Evolutionary conservation across 2,329 filamentous ascomycete species (phyloP), one percentile per base, ranked within the genome.

Genomic region (Drechslera avenae): DNA sequence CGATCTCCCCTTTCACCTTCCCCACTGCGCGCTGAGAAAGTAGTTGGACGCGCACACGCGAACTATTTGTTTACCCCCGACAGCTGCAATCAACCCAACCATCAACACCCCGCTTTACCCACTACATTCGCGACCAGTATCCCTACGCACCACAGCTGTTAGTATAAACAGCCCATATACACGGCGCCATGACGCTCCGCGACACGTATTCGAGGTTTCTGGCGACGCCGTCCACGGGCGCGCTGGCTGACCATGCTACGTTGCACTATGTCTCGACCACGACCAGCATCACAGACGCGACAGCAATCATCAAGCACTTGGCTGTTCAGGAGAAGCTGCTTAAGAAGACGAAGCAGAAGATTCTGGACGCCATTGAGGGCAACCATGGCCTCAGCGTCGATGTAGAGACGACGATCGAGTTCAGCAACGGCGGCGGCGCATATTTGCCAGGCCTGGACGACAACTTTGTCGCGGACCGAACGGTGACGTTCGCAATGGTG

Each of bases 361-460:
- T 93, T 44, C 78, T 97, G 57, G 85, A 84, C 67, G 79, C 83
- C 19, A 82, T 97, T 45, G 89, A 96, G 71, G 86, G 86, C 54
- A 73, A 80, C 48, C 82, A 85, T 73, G 83, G 85, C 36, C 76
- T 95, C 59, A 89, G 86, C 48, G 70, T 90, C 52, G 92, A 97
- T 75, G 80, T 91, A 39, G 88, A 96, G 67, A 94, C 90, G 18
- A 86, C 85, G 1, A 76, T 97, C 39, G 88, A 95, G 70, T 97
- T 99, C 73, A 72, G 86, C 49, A 85, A 81, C 56, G 86, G 88
- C 57, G 94, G 93, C 60, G 93, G 91, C 58, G 83, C 87, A 58
- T 97, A 94, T 77, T 83, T 97, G 48, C 93, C 93, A 4, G 86
- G 86, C 39, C 80, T 99, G 40, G 93, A 97, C 68, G 91, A 97